Base-by-base conservation (phyloP, 1,139 yeast species). In the Suhomyces anneliseae region DNA sequence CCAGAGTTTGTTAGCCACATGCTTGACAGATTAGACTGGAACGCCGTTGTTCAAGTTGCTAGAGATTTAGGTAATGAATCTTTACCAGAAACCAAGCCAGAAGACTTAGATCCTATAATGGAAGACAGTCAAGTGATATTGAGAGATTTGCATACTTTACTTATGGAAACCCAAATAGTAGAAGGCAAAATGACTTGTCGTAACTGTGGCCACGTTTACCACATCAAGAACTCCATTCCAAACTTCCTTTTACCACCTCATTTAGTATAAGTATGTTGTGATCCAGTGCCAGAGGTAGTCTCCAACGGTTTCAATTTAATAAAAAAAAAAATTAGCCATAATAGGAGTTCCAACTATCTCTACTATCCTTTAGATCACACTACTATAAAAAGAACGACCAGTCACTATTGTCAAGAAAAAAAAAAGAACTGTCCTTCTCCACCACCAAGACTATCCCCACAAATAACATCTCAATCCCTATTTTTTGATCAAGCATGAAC, bases 211-310 rank as follows among this genome's bases (percentile, higher is more conserved):
- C 98, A 93, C 65, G 75, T 87, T 12, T 95, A 92, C 69, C 82
- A 86, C 69, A 88, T 93, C 69, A 92, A 92, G 69, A 92, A 90
- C 73, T 83, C 93, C 48, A 90, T 93, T 58, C 97, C 99, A 42
- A 93, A 93, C 74, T 88, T 93, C 68, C 74, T 93, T 51, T 78
- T 93, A 45, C 98, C 99, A 39, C 98, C 99, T 15, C 98, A 93
- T 66, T 76, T 93, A 9, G 32, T 29, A 29, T 29, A 29, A 7
- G 32, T 9, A 5, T 4, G 24, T 19, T 19, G 24, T 6, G 24
- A 19, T 19, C 24, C 24, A 19, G 24, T 19, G 24, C 24, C 24
- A 19, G 24, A 19, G 24, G 24, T 19, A 19, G 15, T 19, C 6
- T 19, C 4, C 24, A 19, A 19, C 6, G 24, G 24, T 6, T 19